phyloP scores from a whole-genome alignment of 768 basidiomycete species.

The Pisolithus microcarpus region DNA sequence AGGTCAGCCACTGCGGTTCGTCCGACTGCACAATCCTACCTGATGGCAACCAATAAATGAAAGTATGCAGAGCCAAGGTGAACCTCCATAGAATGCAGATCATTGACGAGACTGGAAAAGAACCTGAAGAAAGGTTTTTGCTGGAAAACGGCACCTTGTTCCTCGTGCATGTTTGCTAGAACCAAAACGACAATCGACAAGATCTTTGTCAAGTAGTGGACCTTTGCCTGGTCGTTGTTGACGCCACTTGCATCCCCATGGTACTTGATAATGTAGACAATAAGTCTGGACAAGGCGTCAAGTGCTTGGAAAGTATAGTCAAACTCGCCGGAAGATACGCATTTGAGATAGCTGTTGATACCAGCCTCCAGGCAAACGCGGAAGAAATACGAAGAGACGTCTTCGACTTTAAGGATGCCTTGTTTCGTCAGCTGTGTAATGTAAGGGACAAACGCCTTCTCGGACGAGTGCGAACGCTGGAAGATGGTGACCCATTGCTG shows the following conservation, averaged over 20 bases:
- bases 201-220: slow-evolving; percentile 95
- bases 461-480: slow-evolving; percentile 82
- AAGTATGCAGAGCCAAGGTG: slow-evolving; percentile 87
- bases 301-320: slow-evolving; percentile 83
- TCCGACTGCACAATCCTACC: slow-evolving; percentile 39
- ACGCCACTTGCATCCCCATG: slow-evolving; percentile 92
- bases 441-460: slow-evolving; percentile 93
- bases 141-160: slow-evolving; percentile 84
- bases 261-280: slow-evolving; percentile 98
- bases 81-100: slow-evolving; percentile 79
- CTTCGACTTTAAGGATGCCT: slow-evolving; percentile 92
- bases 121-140: slow-evolving; percentile 98
- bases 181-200: slow-evolving; percentile 96
- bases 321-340: slow-evolving; percentile 62
- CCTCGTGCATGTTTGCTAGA: slow-evolving; percentile 90
- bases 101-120: slow-evolving; percentile 93
- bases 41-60: slow-evolving; percentile 78
- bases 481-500: slow-evolving; percentile 96
- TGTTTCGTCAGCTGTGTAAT: slow-evolving; percentile 97
- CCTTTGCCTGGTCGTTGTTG: slow-evolving; percentile 91
- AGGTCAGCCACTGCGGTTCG: background rate
- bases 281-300: slow-evolving; percentile 91
- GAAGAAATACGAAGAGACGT: slow-evolving; percentile 97
- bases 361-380: slow-evolving; percentile 94
- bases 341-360: slow-evolving; percentile 81